Base-by-base conservation (phyloP, 108 stramenopile genomes). In the Asterionellopsis glacialis region DNA sequence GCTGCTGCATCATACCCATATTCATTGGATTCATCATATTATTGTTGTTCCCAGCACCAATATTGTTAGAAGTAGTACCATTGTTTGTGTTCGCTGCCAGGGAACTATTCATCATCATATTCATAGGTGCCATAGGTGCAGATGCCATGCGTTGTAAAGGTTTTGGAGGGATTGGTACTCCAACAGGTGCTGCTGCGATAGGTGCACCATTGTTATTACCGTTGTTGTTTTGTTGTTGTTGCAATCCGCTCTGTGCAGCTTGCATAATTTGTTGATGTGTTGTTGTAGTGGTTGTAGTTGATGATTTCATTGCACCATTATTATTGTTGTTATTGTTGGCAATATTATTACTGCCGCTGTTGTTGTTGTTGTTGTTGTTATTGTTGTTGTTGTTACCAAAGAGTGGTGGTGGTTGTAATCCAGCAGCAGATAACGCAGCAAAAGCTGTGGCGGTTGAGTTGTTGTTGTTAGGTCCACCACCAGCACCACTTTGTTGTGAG, bases 231-330 rank as follows among this genome's bases (percentile, higher is more conserved):
- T 16, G 21, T 19, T 1, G 19, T 19, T 16, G 21, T 19, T 47
- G 16, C 21, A 21, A 47, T 47, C 16, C 21, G 9, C 9, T 47
- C 9, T 16, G 45, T 47, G 21, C 16, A 2, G 21, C 21, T 47
- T 16, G 21, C 16, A 47, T 21, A 47, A 47, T 33, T 7, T 33
- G 33, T 19, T 47, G 45, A 47, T 19, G 45, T 64, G 63, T 25
- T 42, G 41, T 51, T 26, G 27, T 39, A 16, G 52, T 26, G 52
- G 49, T 42, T 61, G 54, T 45, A 49, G 68, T 28, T 61, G 68
- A 15, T 69, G 68, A 28, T 19, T 54, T 64, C 43, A 64, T 55
- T n/a, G n/a, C n/a, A n/a, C n/a, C n/a, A n/a, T n/a, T n/a, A n/a
- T n/a, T n/a, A n/a, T n/a, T n/a, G n/a, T n/a, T n/a, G 26, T 23